A percentile compares a stretch with the other conserved stretches of the same genome.
phyloP scores from a whole-genome alignment of 306 rosid genomes.

The Cucurbita argyrosperma region DNA sequence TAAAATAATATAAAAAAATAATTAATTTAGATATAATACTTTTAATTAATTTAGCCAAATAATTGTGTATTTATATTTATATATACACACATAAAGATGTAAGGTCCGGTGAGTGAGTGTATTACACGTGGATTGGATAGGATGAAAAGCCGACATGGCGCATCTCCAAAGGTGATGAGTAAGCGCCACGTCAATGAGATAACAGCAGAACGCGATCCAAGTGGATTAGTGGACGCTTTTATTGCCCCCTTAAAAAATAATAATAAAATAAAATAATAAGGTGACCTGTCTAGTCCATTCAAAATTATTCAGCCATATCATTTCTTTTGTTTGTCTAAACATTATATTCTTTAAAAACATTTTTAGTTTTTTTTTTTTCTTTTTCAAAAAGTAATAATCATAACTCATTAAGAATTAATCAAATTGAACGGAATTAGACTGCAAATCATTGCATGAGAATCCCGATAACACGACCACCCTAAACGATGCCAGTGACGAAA shows the following conservation, averaged over 20 bases:
- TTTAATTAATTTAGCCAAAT: no score
- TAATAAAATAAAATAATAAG: background rate
- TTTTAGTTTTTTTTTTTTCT: background rate
- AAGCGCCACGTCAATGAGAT: background rate
- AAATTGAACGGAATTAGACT: no score
- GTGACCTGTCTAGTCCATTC: background rate
- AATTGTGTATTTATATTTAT: no score
- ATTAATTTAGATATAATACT: no score
- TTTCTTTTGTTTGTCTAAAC: background rate
- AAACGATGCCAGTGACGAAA: no score
- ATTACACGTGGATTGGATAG: background rate
- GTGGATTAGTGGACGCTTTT: background rate
- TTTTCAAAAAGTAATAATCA: background rate
- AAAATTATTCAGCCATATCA: background rate
- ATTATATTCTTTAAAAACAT: background rate
- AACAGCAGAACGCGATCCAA: background rate
- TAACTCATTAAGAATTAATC: no score
- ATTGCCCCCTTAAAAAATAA: background rate
- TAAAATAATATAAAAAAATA: no score
- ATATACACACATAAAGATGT: no score
- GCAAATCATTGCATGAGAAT: no score
- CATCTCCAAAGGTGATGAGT: background rate
- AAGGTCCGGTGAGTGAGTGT: background rate
- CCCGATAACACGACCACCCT: no score
- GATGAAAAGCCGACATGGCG: background rate